Conservation (phyloP, 306 rosid species). For the Mimosa bimucronata region DNA sequence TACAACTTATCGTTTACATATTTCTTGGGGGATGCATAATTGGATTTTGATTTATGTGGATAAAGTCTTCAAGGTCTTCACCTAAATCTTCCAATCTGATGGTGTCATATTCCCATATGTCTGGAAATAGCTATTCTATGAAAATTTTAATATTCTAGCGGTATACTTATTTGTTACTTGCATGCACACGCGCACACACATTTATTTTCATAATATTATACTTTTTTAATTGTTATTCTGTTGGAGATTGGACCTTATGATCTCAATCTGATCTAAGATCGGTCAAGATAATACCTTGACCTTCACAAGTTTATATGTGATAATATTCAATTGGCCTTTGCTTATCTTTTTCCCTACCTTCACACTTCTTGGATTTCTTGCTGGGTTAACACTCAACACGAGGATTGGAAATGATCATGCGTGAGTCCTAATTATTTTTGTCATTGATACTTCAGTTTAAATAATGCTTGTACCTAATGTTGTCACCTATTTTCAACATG, state of each 20-base stretch:
- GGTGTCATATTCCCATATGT: neutral
- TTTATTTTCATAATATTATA: too few species aligned
- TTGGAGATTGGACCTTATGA: neutral
- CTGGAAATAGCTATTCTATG: neutral
- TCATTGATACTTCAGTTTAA: neutral
- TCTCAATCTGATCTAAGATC: neutral
- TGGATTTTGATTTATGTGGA: constrained; percentile 11
- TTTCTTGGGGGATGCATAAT: neutral
- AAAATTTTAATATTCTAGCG: neutral
- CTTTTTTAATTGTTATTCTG: neutral
- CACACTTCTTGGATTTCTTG: constrained; percentile 16
- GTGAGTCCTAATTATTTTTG: too few species aligned
- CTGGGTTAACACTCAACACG: neutral
- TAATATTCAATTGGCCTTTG: constrained; percentile 7
- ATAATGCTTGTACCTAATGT: constrained; percentile 8
- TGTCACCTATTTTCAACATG: constrained; percentile 10
- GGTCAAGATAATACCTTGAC: neutral
- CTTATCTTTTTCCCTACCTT: constrained; percentile 21
- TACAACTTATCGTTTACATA: neutral
- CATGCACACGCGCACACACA: too few species aligned
- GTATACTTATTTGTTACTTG: neutral
- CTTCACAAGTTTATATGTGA: neutral
- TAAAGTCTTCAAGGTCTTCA: neutral
- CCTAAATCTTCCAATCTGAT: neutral
- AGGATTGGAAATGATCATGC: too few species aligned